These are phyloP conservation scores for Buddleja alternifolia DNA, from an alignment of 257 asterid species.

Conservation along the genomic window DNA sequence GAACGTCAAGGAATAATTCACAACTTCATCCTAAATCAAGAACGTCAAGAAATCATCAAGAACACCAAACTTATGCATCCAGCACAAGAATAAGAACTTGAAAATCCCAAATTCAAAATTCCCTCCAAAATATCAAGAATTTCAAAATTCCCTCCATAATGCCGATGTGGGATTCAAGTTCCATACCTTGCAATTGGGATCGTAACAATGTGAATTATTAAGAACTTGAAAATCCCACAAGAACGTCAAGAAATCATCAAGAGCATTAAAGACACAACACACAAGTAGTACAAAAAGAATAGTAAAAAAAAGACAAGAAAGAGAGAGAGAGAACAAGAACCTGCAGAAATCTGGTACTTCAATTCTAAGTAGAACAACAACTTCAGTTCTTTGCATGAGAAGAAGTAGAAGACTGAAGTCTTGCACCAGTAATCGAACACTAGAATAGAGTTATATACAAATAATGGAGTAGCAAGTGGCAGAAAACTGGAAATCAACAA, in stretches of 20 bases:
- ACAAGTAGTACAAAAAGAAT: background rate
- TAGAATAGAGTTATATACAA: conserved; percentile 5
- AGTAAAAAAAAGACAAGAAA: background rate
- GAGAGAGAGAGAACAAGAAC: background rate
- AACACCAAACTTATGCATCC: background rate
- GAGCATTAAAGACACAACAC: background rate
- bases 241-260: background rate
- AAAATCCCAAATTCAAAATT: background rate
- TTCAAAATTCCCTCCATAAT: no score
- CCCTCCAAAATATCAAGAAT: conserved; percentile 21
- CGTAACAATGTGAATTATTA: background rate
- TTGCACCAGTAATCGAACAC: conserved; percentile 1
- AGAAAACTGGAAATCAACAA: conserved; percentile 6
- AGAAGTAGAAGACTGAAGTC: conserved; percentile 14
- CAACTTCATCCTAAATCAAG: background rate
- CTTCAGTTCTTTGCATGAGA: conserved; percentile 33
- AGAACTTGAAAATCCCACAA: background rate
- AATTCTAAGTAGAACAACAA: background rate
- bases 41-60: background rate
- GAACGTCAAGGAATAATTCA: no score
- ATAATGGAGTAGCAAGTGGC: background rate
- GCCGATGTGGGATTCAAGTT: no score
- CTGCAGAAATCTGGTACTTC: conserved; percentile 10
- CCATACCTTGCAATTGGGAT: no score
- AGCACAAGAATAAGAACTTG: background rate